phyloP scores from a whole-genome alignment of 1,284 basidiomycete species.

The Puccinia triticina region DNA sequence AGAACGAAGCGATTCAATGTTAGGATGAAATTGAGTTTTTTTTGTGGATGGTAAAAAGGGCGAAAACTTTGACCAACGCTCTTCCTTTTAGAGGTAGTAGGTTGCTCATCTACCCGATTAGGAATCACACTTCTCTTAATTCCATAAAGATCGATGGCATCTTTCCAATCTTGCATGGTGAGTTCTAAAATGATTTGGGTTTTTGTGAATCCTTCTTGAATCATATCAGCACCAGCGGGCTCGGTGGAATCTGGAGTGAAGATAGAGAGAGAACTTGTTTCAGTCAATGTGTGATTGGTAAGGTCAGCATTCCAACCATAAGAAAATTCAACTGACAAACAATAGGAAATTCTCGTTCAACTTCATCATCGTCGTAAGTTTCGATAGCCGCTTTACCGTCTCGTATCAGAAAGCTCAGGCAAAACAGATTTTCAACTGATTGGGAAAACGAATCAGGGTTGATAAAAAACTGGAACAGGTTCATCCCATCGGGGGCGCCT shows the following conservation, averaged over 20 bases:
- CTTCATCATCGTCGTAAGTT: conserved; percentile 16
- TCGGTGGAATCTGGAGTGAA: conserved; percentile 23
- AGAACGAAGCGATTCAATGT: too few relatives aligned
- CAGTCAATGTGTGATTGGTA: neutral
- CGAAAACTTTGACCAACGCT: neutral
- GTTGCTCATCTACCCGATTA: conserved; percentile 52
- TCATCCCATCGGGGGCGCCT: conserved; percentile 63
- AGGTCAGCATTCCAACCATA: neutral
- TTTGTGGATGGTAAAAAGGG: neutral
- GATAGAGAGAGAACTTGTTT: conserved; percentile 61
- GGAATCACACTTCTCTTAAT: conserved; percentile 67
- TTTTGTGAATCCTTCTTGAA: conserved; percentile 63
- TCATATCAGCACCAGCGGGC: neutral
- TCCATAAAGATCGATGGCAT: conserved; percentile 77
- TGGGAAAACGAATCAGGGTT: conserved; percentile 86
- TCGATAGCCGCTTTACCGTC: conserved; percentile 71
- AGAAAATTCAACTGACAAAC: conserved; percentile 17
- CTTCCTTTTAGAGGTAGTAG: neutral
- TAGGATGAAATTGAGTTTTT: neutral
- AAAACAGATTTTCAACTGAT: conserved; percentile 90
- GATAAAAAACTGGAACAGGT: conserved; percentile 79
- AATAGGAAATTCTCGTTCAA: conserved; percentile 26
- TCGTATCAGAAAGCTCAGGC: conserved; percentile 84
- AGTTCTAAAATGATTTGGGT: conserved; percentile 83
- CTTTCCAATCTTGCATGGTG: conserved; percentile 79